phyloP scores from a whole-genome alignment of 2,329 filamentous ascomycete genomes.

The Colletotrichum sp. region DNA sequence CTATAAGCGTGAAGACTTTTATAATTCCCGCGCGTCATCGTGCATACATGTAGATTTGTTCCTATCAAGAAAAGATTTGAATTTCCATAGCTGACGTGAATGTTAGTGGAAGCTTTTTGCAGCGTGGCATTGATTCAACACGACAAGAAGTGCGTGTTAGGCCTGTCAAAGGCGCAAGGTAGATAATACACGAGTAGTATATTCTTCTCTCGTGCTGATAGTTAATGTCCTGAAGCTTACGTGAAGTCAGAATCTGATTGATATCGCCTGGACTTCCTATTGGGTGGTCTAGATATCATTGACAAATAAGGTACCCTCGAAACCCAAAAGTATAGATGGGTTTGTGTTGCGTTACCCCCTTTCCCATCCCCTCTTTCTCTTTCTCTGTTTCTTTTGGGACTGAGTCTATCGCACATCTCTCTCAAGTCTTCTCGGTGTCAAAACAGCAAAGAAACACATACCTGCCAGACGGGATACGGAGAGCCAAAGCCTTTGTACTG shows the following conservation, averaged over 20 bases:
- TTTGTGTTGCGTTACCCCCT: too few relatives aligned
- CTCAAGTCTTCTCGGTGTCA: too few relatives aligned
- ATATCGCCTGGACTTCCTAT: neutral
- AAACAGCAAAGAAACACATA: too few relatives aligned
- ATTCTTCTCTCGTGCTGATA: neutral
- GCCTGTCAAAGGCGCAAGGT: neutral
- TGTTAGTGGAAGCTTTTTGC: neutral
- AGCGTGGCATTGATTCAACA: neutral
- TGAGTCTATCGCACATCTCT: too few relatives aligned
- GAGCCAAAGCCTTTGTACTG: too few relatives aligned
- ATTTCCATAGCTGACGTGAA: neutral
- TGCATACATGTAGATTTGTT: neutral
- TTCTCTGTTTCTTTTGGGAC: too few relatives aligned
- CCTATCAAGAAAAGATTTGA: neutral
- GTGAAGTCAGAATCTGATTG: neutral
- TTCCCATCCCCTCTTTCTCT: too few relatives aligned
- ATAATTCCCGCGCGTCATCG: neutral
- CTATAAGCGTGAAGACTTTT: neutral
- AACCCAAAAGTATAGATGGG: neutral
- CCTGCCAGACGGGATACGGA: too few relatives aligned
- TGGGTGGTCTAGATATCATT: too few relatives aligned
- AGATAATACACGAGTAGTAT: neutral
- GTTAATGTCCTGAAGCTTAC: neutral
- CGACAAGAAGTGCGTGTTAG: neutral
- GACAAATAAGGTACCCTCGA: too few relatives aligned